Evolutionary conservation across 805 yeast species (phyloP).

Genomic region (Lipomyces orientalis): DNA sequence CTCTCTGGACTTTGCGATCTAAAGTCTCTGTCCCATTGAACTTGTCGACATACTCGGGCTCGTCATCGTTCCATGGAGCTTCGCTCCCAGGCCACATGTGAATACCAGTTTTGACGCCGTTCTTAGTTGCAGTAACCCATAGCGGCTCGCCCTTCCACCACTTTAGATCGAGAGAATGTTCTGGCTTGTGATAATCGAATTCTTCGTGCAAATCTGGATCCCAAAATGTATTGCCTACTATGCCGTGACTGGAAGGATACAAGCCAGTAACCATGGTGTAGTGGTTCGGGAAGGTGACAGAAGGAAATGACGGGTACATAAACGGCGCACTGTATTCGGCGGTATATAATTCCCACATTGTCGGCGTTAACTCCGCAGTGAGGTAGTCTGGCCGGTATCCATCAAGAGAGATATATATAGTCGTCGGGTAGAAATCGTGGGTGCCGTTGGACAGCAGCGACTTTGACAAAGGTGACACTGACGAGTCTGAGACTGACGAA

Average conservation of each 20-base stretch:
- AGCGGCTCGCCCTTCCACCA: conserved; percentile 94
- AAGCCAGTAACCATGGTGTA: conserved; percentile 90
- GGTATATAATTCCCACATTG: conserved; percentile 57
- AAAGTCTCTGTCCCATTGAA: conserved; percentile 70
- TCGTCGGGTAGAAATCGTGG: conserved; percentile 73
- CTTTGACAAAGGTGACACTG: conserved; percentile 11
- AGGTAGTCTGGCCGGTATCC: conserved; percentile 93
- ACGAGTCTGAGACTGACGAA: not conserved
- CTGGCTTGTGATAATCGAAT: conserved; percentile 68
- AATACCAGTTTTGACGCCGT: conserved; percentile 70
- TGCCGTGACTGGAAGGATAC: conserved; percentile 83
- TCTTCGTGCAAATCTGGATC: conserved; percentile 62
- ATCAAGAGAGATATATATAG: conserved; percentile 78
- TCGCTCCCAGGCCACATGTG: conserved; percentile 98
- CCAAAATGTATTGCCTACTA: conserved; percentile 79
- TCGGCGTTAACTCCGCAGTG: conserved; percentile 69
- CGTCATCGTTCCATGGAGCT: conserved; percentile 61
- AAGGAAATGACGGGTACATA: conserved; percentile 86
- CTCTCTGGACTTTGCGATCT: conserved; percentile 59
- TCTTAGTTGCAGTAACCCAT: conserved; percentile 75
- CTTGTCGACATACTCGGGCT: conserved; percentile 59
- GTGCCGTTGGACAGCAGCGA: conserved; percentile 62
- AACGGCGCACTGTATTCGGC: conserved; percentile 67
- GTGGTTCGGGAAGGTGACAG: conserved; percentile 89
- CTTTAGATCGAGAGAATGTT: conserved; percentile 55